phyloP scores from a whole-genome alignment of 306 rosid species.

The Cicer cuneatum region DNA sequence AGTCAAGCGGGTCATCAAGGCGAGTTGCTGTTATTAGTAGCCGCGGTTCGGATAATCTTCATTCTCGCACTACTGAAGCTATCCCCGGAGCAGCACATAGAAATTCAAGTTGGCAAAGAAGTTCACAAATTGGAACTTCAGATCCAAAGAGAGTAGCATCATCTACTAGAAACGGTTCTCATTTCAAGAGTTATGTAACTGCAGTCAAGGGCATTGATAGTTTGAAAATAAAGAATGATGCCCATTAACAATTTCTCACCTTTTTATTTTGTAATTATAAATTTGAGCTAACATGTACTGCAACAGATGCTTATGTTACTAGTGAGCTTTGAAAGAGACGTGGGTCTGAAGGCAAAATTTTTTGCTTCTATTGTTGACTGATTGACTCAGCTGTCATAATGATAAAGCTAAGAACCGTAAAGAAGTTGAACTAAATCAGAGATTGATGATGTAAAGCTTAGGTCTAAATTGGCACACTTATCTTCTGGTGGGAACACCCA shows the following conservation, averaged over 20 bases:
- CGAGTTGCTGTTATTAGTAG: slow-evolving; percentile 76
- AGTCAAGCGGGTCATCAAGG: slow-evolving; percentile 86
- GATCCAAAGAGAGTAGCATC: slow-evolving; percentile 61
- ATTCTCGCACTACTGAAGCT: slow-evolving; percentile 64
- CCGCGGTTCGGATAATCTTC: slow-evolving; percentile 66
- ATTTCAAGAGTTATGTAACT: slow-evolving; percentile 67
- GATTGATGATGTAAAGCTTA: slow-evolving; percentile 48
- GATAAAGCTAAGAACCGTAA: slow-evolving; percentile 3
- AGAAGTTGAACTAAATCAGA: slow-evolving; percentile 20
- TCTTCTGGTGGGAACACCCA: slow-evolving; percentile 43
- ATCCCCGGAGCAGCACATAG: slow-evolving; percentile 72
- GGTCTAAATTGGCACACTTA: slow-evolving; percentile 42
- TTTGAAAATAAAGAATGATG: slow-evolving; percentile 73
- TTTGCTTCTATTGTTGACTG: slow-evolving; percentile 44
- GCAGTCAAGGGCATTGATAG: slow-evolving; percentile 78
- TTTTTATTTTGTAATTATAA: slow-evolving; percentile 46
- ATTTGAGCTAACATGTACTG: slow-evolving; percentile 46
- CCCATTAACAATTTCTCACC: slow-evolving; percentile 50
- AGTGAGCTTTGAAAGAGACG: slow-evolving; percentile 46
- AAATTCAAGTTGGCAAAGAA: slow-evolving; percentile 70
- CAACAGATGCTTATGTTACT: slow-evolving; percentile 50
- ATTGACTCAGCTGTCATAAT: slow-evolving; percentile 41
- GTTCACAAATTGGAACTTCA: slow-evolving; percentile 64
- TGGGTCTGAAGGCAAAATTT: slow-evolving; percentile 39
- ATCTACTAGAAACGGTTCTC: slow-evolving; percentile 63